Evolutionary conservation across 1,284 basidiomycete species (phyloP).

Genomic region (Leccinum griseonigrum): DNA sequence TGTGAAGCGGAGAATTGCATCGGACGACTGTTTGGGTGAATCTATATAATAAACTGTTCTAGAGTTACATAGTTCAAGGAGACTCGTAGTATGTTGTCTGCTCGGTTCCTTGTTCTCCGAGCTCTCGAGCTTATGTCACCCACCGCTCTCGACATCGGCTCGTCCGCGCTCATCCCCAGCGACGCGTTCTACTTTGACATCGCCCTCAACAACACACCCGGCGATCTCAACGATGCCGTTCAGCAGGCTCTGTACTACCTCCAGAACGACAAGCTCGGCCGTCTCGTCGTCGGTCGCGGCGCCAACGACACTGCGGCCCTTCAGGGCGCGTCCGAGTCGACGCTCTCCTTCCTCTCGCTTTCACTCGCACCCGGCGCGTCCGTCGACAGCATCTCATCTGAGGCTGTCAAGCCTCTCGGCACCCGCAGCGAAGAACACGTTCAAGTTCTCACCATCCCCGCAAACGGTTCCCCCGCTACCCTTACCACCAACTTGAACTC

Average conservation of each 20-base stretch:
- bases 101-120: background rate
- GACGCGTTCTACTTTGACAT: conserved; percentile 47
- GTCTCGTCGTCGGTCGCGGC: conserved; percentile 50
- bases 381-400: conserved; percentile 45
- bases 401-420: conserved; percentile 53
- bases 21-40: conserved; percentile 32
- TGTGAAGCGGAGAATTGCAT: conserved; percentile 52
- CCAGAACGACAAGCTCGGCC: conserved; percentile 47
- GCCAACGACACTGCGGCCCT: conserved; percentile 36
- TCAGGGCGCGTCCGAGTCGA: conserved; percentile 24
- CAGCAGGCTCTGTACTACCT: conserved; percentile 41
- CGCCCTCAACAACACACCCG: conserved; percentile 37
- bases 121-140: conserved; percentile 54
- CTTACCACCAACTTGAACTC: conserved; percentile 66
- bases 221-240: conserved; percentile 44
- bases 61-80: too few species aligned
- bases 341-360: conserved; percentile 39
- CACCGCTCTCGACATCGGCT: conserved; percentile 46
- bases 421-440: conserved; percentile 66
- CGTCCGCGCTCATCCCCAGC: conserved; percentile 49
- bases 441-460: conserved; percentile 60
- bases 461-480: conserved; percentile 55
- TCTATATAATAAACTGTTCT: too few species aligned
- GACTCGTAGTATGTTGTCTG: background rate
- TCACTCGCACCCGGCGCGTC: conserved; percentile 37